A percentile compares a stretch with the other conserved stretches of the same genome.
Evolutionary conservation across 225 moss, liverwort and hornwort genomes (phyloP).

Genomic region (Marchantia polymorpha): DNA sequence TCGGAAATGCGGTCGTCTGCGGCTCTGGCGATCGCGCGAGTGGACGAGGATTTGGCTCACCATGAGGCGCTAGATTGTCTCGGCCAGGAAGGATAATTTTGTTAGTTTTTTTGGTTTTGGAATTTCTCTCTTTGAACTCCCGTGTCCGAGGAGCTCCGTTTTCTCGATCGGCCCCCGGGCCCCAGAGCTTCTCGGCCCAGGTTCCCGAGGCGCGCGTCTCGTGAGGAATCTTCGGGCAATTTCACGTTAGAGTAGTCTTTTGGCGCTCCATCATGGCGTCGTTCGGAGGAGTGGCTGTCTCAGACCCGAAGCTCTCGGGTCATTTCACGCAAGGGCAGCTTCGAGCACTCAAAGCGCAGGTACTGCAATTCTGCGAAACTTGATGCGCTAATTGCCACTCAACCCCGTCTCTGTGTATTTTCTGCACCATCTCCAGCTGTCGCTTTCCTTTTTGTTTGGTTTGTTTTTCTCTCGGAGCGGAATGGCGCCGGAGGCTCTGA

Average conservation of each 20-base stretch:
- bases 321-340: conserved; percentile 50
- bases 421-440: not conserved
- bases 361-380: conserved; percentile 17
- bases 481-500: not conserved
- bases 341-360: conserved; percentile 47
- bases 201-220: not conserved
- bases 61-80: conserved; percentile 15
- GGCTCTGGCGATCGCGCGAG: conserved; percentile 1
- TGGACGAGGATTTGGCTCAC: conserved; percentile 4
- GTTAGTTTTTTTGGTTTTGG: no score
- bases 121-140: not conserved
- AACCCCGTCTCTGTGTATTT: not conserved
- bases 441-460: no score
- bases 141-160: not conserved
- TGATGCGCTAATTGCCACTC: not conserved
- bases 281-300: conserved; percentile 48
- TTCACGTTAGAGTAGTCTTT: not conserved
- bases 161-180: not conserved
- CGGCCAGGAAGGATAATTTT: conserved; percentile 15
- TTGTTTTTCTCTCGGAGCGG: not conserved
- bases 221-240: not conserved
- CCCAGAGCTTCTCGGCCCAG: not conserved
- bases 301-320: conserved; percentile 46
- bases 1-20: conserved; percentile 21
- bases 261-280: conserved; percentile 35